Evolutionary conservation across 495 filamentous ascomycete genomes (phyloP), one percentile per base, ranked within the genome.

Genomic region (Podospora bellae-mahoneyi): DNA sequence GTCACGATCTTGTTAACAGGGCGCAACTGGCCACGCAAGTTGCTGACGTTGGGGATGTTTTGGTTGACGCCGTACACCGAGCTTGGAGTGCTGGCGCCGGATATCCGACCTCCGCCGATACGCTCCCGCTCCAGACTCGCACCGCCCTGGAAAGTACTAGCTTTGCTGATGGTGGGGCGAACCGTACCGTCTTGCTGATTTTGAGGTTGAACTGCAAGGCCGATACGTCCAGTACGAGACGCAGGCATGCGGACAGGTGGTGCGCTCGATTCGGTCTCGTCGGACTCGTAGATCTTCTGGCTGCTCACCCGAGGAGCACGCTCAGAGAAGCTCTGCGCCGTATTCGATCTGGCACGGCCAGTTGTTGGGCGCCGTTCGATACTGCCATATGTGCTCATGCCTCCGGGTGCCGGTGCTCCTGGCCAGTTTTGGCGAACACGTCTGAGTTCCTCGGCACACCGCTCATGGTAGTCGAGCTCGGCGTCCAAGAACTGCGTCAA

Each of bases 391-490:
- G 64, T 64, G 48, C 58, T 67, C 55, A 64, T 44, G 0, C 65
- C 55, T 19, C 71, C 64, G 34, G 62, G 20, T 44, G 48, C 27
- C 0, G 72, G 23, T 19, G 69, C 64, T 23, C 68, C 72, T 23
- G 72, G 71, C 84, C 83, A 86, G 68, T 82, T 80, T 69, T 82
- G 77, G 62, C 82, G 83, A 67, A 81, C 76, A 7, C 83, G 80
- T 0, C 84, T 74, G 62, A 87, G 82, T 71, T 87, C 85, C 20
- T 98, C 94, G 20, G 91, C 87, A 74, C 92, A 97, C 28, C 90
- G 87, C 73, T 98, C 94, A 73, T 97, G 90, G 77, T 96, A 98
- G 64, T 89, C 89, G 66, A 98, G 82, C 78, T 99, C 93, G 32
- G 93, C 91, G 67, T 99, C 94, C 65, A 98, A 77, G 76, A 99